Evolutionary conservation across 163 green algal species (phyloP).

Genomic region (Scenedesmus sp.): DNA sequence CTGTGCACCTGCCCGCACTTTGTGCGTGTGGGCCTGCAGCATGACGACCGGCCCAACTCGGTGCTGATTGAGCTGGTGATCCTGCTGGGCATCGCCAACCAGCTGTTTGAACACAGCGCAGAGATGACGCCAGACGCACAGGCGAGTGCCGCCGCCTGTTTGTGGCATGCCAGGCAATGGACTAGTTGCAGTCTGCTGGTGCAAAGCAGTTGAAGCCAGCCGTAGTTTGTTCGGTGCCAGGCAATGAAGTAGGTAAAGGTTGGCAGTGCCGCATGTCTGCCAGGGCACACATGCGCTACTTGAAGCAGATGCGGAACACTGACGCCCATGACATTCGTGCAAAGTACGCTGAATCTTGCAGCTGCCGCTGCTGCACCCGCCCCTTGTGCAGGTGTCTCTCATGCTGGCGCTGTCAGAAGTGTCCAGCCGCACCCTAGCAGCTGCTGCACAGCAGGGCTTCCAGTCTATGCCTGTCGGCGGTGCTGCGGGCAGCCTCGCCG

Average conservation of each 20-base stretch:
- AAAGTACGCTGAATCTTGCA: background rate
- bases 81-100: slow-evolving; percentile 67
- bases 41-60: background rate
- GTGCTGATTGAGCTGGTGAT: slow-evolving; percentile 71
- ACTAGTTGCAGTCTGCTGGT: background rate
- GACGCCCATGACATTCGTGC: too few species aligned
- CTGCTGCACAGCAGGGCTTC: slow-evolving; percentile 58
- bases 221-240: background rate
- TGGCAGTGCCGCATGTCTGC: too few species aligned
- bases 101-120: slow-evolving; percentile 80
- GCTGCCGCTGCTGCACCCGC: background rate
- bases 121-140: slow-evolving; percentile 74
- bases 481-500: slow-evolving; percentile 12
- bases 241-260: too few species aligned
- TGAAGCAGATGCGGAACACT: background rate
- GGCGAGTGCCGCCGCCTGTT: too few species aligned
- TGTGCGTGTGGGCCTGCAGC: background rate
- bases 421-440: slow-evolving; percentile 63
- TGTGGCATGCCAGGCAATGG: background rate
- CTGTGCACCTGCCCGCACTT: background rate
- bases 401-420: slow-evolving; percentile 77
- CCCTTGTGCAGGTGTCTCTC: slow-evolving; percentile 53
- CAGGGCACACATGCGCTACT: too few species aligned
- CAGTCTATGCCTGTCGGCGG: background rate
- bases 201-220: too few species aligned